Evolutionary conservation across 331 rosid genomes (phyloP), one percentile per base, ranked within the genome.

Genomic region (Arachis monticola): DNA sequence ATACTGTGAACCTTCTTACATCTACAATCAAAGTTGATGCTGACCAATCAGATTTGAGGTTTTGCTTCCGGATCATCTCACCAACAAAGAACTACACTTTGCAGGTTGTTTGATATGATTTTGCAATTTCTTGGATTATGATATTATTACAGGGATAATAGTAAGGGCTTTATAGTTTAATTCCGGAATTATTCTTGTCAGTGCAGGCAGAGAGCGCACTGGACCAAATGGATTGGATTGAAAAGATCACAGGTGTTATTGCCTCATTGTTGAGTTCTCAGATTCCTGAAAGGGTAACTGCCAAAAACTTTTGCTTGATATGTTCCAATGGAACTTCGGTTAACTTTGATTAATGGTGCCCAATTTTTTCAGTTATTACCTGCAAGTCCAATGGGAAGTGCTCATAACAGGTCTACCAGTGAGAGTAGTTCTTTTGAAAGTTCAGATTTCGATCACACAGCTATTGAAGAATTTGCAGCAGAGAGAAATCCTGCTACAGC

Each of bases 211-310:
- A 95, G 88, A 95, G 99, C 84, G 99, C 99, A 0, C 74, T 95
- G 73, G 99, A 95, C 79, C 99, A 95, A 89, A 92, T 90, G 98
- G 99, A 95, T 83, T 95, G 99, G 99, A 95, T 95, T 76, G 99
- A 95, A 81, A 95, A 95, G 88, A 95, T 95, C 82, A 95, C 99
- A 0, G 99, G 99, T 69, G 99, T 95, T 81, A 95, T 95, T 86
- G 98, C 99, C 69, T 95, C 99, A 42, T 85, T 95, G 83, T 92
- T 95, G 64, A 92, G 98, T 76, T 95, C 99, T 79, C 99, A 95
- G 85, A 85, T 88, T 83, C 98, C 99, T 75, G 99, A 92, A 79
- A 87, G 93, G 92, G 99, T 95, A 95, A 83, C 66, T 78, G 69
- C 63, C 58, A 4, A 38, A 17, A 67, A 72, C 31, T 74, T 64